A percentile compares a stretch with the other conserved stretches of the same genome.
phyloP scores from a whole-genome alignment of 108 stramenopile species.

The Cylindrotheca closterium region DNA sequence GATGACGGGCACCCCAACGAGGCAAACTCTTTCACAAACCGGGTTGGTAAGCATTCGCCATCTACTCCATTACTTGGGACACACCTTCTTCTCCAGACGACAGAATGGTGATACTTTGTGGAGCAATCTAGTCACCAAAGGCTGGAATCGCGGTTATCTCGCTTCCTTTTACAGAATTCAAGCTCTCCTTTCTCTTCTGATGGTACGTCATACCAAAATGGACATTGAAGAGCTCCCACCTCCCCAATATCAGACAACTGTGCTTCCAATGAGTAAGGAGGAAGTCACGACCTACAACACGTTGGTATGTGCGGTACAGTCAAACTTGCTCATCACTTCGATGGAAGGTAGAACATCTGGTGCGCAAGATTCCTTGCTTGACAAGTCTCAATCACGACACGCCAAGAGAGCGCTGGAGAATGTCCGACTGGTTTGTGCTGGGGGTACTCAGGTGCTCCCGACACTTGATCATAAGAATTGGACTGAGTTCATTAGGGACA shows the following conservation, averaged over 20 bases:
- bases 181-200: conserved; percentile 58
- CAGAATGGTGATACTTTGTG: conserved; percentile 57
- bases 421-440: conserved; percentile 75
- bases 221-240: conserved; percentile 68
- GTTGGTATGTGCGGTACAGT: conserved; percentile 60
- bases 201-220: conserved; percentile 81
- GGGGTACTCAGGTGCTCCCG: conserved; percentile 57
- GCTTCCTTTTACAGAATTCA: conserved; percentile 63
- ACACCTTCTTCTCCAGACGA: conserved; percentile 60
- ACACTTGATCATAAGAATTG: conserved; percentile 43
- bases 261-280: conserved; percentile 48
- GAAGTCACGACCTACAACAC: conserved; percentile 80
- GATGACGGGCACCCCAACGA: conserved; percentile 89
- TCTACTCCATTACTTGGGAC: conserved; percentile 64
- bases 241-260: conserved; percentile 38
- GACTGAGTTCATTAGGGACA: conserved; percentile 63
- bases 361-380: conserved; percentile 78
- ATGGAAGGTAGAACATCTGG: conserved; percentile 83
- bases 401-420: conserved; percentile 66
- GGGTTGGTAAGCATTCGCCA: conserved; percentile 54
- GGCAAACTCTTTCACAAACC: conserved; percentile 47
- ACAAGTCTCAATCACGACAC: conserved; percentile 58
- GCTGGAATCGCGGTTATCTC: conserved; percentile 57
- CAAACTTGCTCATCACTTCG: conserved; percentile 64
- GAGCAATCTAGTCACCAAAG: conserved; percentile 43